Conservation (phyloP, 257 asterid species). For the Rhazya stricta region DNA sequence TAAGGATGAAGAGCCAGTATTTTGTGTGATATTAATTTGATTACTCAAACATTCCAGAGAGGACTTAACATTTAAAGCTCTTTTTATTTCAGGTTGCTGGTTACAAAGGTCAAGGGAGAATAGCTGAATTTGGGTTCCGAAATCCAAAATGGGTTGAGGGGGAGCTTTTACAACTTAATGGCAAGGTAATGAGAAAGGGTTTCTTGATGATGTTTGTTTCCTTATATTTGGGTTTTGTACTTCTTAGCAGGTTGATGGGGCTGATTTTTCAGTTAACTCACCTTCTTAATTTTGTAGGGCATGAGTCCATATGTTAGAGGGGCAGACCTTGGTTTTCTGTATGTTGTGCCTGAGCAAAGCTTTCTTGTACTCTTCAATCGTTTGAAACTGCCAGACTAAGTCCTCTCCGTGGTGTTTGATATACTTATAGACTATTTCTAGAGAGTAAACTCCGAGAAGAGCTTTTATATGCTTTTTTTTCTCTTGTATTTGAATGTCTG, state of each 20-base stretch:
- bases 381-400: conserved; percentile 70
- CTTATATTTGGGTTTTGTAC: not conserved
- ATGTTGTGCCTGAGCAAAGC: conserved; percentile 83
- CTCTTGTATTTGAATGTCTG: not conserved
- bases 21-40: not conserved
- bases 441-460: conserved; percentile 15
- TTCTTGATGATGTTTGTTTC: not conserved
- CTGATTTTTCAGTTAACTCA: not conserved
- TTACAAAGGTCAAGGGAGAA: conserved; percentile 89
- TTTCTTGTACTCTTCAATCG: conserved; percentile 91
- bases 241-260: not conserved
- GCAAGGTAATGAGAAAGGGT: conserved; percentile 52
- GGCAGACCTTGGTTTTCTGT: conserved; percentile 92
- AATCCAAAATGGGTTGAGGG: conserved; percentile 96
- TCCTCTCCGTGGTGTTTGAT: not conserved
- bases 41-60: not conserved
- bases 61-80: not conserved
- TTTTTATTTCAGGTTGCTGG: conserved; percentile 57
- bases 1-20: not conserved
- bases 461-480: not conserved
- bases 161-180: conserved; percentile 81
- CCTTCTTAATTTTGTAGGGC: conserved; percentile 39
- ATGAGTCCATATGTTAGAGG: conserved; percentile 77
- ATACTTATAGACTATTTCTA: not conserved
- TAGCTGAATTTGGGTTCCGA: conserved; percentile 79